Evolutionary conservation across 768 basidiomycete species (phyloP), one percentile per base, ranked within the genome.

Genomic region (Mycena pura): DNA sequence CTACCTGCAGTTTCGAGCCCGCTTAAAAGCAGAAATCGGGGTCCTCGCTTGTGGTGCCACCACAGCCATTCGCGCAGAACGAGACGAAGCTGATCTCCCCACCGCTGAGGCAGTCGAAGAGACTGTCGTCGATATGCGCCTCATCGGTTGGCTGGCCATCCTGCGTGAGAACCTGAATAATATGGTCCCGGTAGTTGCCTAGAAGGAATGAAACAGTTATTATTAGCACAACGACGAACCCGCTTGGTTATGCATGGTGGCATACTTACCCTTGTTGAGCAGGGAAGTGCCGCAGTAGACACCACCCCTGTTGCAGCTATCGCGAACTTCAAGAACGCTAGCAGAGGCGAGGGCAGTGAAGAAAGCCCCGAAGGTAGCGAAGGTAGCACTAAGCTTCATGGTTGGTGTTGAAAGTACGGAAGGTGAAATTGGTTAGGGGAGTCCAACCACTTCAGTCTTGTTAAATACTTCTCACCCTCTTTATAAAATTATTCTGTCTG

Each of bases 251-350:
- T 46, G 24, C 44, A 46, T 28, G 44, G 15, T 17, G 34, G 44
- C 25, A 46, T 46, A 46, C 44, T 46, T 46, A 46, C 44, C 44
- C 27, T 46, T 46, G 44, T 46, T 46, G 44, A 46, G 44, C 44
- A 46, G 44, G 25, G 44, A 46, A 29, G 24, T 28, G 44, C 44
- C 44, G 44, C 44, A 46, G 27, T 46, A 46, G 44, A 46, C 44
- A 46, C 44, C 44, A 46, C 44, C 44, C 3, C 9, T 28, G 44
- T 46, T 46, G 44, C 44, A 46, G 44, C 44, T 46, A 27, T 46
- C 44, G 44, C 24, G 44, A 46, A 10, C 25, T 46, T 46, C 44
- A 46, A 28, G 44, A 28, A 46, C 27, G 22, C 44, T 9, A 28
- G 44, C 44, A 27, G 44, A 27, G 44, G 25, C 24, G 27, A 28